A percentile compares a stretch with the other conserved stretches of the same genome.
These are phyloP conservation scores for Aspergillus sp. DNA, from an alignment of 2,329 filamentous ascomycete species.

Conservation along the genomic window DNA sequence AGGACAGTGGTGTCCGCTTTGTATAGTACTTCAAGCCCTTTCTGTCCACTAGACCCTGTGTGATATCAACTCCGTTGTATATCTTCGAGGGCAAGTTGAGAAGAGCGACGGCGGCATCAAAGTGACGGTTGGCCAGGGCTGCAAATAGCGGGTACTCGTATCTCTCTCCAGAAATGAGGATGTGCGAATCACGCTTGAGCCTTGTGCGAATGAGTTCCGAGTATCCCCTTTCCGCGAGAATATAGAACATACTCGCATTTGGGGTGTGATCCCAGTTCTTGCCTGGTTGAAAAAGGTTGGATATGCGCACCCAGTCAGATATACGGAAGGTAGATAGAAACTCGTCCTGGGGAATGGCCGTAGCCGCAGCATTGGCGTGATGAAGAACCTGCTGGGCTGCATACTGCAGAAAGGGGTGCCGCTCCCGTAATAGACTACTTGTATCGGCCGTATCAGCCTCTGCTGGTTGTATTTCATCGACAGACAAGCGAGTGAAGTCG, in stretches of 20 bases:
- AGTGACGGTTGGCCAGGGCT: slow-evolving; percentile 10
- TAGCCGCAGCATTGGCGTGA: slow-evolving; percentile 28
- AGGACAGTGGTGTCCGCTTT: neutral
- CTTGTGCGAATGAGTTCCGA: slow-evolving; percentile 11
- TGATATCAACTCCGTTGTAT: neutral
- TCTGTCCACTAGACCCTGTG: neutral
- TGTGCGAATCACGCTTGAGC: neutral
- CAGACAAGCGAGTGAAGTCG: neutral
- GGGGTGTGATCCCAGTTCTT: slow-evolving; percentile 20
- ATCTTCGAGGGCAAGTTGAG: neutral
- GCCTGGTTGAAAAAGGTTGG: slow-evolving; percentile 35
- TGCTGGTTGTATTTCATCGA: neutral
- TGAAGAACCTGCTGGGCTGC: slow-evolving; percentile 25
- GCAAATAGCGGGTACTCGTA: slow-evolving; percentile 21
- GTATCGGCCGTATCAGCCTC: neutral
- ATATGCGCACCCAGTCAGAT: slow-evolving; percentile 27
- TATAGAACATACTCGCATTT: slow-evolving; percentile 9
- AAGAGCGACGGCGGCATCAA: neutral
- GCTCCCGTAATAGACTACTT: neutral
- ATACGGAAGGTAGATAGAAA: slow-evolving; percentile 28
- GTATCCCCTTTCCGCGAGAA: slow-evolving; percentile 14
- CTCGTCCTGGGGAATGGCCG: slow-evolving; percentile 15
- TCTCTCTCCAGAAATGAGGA: slow-evolving; percentile 10
- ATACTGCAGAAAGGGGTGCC: slow-evolving; percentile 41
- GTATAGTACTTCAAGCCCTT: neutral